Conservation (phyloP, 257 asterid genomes). For the Phtheirospermum japonicum region DNA sequence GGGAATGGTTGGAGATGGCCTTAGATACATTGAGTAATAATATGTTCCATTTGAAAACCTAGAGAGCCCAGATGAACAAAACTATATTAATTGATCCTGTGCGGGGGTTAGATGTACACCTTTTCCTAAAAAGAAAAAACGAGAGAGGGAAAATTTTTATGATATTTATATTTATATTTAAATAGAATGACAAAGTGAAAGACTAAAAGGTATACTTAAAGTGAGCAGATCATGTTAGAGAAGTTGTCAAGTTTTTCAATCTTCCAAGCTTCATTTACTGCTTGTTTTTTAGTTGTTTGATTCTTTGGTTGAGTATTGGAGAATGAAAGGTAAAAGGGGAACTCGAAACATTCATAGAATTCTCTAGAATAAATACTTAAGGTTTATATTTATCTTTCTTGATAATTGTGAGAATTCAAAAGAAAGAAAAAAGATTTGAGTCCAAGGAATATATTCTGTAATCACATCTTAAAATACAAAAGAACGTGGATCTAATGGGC, state of each 20-base stretch:
- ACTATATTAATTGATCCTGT: too few relatives aligned
- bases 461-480: neutral
- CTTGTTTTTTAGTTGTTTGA: conserved; percentile 23
- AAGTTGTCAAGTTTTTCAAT: neutral
- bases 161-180: too few relatives aligned
- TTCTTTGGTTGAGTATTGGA: conserved; percentile 16
- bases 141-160: too few relatives aligned
- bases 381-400: neutral
- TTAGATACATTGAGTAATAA: too few relatives aligned
- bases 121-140: too few relatives aligned
- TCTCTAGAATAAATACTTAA: conserved; percentile 12
- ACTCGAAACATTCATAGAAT: too few relatives aligned
- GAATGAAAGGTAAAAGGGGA: neutral
- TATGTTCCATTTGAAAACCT: too few relatives aligned
- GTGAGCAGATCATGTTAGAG: conserved; percentile 5
- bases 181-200: too few relatives aligned
- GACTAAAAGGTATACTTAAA: neutral
- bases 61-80: too few relatives aligned
- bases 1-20: too few relatives aligned
- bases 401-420: neutral
- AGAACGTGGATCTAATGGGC: too few relatives aligned
- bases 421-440: neutral
- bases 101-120: too few relatives aligned
- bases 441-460: conserved; percentile 25
- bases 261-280: conserved; percentile 1